These are phyloP conservation scores for Nakaseomyces sp. DNA, from an alignment of 1,139 yeast species.

Conservation along the genomic window DNA sequence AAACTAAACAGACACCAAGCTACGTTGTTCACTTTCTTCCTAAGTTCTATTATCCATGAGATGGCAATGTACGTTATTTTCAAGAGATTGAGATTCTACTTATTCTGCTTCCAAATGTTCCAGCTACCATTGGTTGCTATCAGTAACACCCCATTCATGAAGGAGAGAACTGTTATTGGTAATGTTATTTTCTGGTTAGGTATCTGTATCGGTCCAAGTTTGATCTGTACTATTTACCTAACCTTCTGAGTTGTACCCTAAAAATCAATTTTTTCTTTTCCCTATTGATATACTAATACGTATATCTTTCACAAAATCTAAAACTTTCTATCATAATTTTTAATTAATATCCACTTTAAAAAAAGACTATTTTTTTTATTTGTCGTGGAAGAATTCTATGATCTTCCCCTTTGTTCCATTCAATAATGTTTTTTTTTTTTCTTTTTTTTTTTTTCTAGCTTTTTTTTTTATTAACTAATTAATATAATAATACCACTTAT, in stretches of 20 bases:
- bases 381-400: no score
- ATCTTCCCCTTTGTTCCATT: no score
- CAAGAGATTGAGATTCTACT: slow-evolving; percentile 68
- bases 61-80: slow-evolving; percentile 86
- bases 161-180: slow-evolving; percentile 53
- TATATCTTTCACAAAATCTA: no score
- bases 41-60: slow-evolving; percentile 82
- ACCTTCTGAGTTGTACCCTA: slow-evolving; percentile 44
- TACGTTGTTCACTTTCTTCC: slow-evolving; percentile 67
- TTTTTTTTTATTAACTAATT: no score
- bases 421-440: no score
- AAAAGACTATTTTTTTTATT: no score
- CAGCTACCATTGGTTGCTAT: slow-evolving; percentile 54
- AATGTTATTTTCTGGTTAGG: slow-evolving; percentile 89
- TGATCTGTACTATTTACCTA: slow-evolving; percentile 77
- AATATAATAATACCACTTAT: no score
- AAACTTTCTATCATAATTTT: not conserved
- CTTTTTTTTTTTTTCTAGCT: no score
- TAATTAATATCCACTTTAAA: not conserved
- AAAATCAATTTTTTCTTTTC: no score
- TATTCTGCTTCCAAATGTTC: slow-evolving; percentile 73
- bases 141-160: slow-evolving; percentile 44
- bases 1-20: slow-evolving; percentile 59
- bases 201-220: slow-evolving; percentile 79
- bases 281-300: no score